Evolutionary conservation across 257 asterid species (phyloP), one percentile per base, ranked within the genome.

Genomic region (Nicotiana tomentosiformis): DNA sequence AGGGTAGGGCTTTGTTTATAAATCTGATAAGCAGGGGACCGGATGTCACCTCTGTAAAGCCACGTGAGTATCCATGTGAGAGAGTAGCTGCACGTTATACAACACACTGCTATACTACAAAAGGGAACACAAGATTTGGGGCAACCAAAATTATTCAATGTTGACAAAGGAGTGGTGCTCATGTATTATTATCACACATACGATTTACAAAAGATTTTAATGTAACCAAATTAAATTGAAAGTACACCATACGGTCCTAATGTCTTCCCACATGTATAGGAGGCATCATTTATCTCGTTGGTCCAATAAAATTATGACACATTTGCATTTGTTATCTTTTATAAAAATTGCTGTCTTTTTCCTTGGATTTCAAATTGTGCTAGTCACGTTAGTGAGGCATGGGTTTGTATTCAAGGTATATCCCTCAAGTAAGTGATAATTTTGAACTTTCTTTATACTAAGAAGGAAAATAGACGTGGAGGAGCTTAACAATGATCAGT

Each of bases 381-480:
- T 77, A 26, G 84, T 46, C 88, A 87, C 86, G 88, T 85, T 83
- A 23, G 56, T 37, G 7, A 82, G 85, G 82, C 15, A 66, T 80
- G 85, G 66, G 66, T 37, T 70, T 70, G 20, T 69, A 14, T 72
- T 46, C 79, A 46, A 20, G 39, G 79, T 72, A 46, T 72, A 72
- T 72, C 5, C 49, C 23, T 30, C 20, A 0, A 66, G 72, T 30
- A 32, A 66, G 20, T 66, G n/a, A 66, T 30, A 15, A 15, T 30
- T 64, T 29, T 66, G 72, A 66, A 66, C 15, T 66, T 43, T 23
- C 20, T 43, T 72, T 30, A 72, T 10, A 46, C 39, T 72, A 46
- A 37, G 57, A 39, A n/a, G 78, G 33, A 18, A 43, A 39, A 43
- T 72, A 43, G 78, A 72, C 60, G 78, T 43, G 78, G 15, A 46